Evolutionary conservation across 1,284 basidiomycete species (phyloP), one percentile per base, ranked within the genome.

Genomic region (Cryptococcus deneoformans): DNA sequence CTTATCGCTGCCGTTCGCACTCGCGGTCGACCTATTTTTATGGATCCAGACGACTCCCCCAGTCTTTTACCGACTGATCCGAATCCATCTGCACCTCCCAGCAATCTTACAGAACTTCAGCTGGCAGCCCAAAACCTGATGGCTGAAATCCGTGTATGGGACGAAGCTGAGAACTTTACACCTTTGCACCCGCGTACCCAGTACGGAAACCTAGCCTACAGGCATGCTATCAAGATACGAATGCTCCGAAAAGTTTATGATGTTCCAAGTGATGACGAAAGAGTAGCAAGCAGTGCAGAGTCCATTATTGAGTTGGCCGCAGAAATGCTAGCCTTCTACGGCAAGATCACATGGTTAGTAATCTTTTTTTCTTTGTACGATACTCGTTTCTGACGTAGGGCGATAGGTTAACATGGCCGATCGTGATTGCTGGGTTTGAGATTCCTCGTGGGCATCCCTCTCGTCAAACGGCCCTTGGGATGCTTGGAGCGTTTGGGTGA

Each of bases 331-430:
- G 62, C 69, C n/a, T 52, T 62, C 55, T 75, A 71, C 54, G 69
- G 70, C 2, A 63, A 70, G 46, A 70, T 75, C 48, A 67, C 68
- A 2, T 74, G 72, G 72, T 73, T 45, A 56, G 71, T 61, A 8
- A 16, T 47, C 4, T 35, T n/a, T 16, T 24, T 20, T 16, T 36
- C 38, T 12, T 6, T 51, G 35, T 37, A 51, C 2, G 29, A 46
- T 5, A 36, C 37, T 39, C 7, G 11, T 36, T 20, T 11, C 40
- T 50, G 8, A 50, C 10, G 11, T 3, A 5, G 36, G 5, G 45
- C 6, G 29, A 10, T 14, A 76, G 74, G 74, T 52, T 76, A 10
- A 76, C 74, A 6, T 76, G 74, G 74, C 74, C 74, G 1, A 68
- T 75, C 36, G 51, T 76, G 20, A 72, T 75, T 37, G 71, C 72